Evolutionary conservation across 1,284 basidiomycete species (phyloP).

Genomic region (Prillingera fragicola): DNA sequence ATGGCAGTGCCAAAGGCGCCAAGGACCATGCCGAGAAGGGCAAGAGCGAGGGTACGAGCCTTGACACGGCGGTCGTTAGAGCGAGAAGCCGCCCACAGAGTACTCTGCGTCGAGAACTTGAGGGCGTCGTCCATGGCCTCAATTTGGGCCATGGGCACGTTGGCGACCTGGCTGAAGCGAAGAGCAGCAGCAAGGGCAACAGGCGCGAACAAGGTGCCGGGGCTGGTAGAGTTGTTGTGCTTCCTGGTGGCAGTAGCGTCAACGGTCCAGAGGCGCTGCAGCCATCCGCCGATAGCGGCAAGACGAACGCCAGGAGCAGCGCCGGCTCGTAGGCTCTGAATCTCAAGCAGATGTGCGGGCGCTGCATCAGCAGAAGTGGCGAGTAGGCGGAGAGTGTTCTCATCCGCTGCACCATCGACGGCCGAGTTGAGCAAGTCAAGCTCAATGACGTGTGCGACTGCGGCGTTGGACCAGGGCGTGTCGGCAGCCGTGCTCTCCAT

Average conservation of each 20-base stretch:
- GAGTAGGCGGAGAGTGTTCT: slow-evolving; percentile 10
- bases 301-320: slow-evolving; percentile 4
- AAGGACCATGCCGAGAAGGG: slow-evolving; percentile 19
- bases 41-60: slow-evolving; percentile 14
- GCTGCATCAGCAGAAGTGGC: slow-evolving; percentile 10
- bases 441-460: slow-evolving; percentile 21
- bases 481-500: slow-evolving; percentile 14
- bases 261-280: slow-evolving; percentile 27
- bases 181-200: slow-evolving; percentile 21
- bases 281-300: slow-evolving; percentile 18
- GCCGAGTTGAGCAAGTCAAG: slow-evolving; percentile 16
- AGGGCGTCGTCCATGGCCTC: slow-evolving; percentile 32
- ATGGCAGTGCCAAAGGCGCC: slow-evolving; percentile 19
- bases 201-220: slow-evolving; percentile 31
- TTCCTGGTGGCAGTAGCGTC: too few species aligned
- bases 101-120: slow-evolving; percentile 22
- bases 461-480: slow-evolving; percentile 24
- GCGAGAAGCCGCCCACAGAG: slow-evolving; percentile 20
- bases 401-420: background rate
- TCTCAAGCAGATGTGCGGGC: slow-evolving; percentile 10
- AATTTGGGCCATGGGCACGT: slow-evolving; percentile 28
- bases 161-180: slow-evolving; percentile 16
- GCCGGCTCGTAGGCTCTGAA: slow-evolving; percentile 3
- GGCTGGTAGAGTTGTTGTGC: slow-evolving; percentile 13
- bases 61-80: slow-evolving; percentile 10